Base-by-base conservation (phyloP, 768 basidiomycete genomes). In the Lyophyllum decastes region DNA sequence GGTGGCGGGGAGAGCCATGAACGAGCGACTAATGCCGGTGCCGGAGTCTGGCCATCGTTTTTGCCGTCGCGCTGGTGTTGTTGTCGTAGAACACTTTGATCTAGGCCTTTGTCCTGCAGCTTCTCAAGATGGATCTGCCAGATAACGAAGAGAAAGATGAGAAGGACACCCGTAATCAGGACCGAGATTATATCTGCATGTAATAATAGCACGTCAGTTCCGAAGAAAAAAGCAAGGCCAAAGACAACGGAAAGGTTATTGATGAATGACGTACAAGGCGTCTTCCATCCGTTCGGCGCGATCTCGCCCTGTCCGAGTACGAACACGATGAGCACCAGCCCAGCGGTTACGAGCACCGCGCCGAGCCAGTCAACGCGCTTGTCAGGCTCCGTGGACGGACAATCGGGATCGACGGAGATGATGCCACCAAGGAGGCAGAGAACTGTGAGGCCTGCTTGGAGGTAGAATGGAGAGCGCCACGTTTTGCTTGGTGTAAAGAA, bases 361-460 rank as follows among this genome's bases (percentile, higher is more conserved):
- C 91, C 92, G 16, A 89, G 68, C 88, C 89, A 92, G 62, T 94
- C 91, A 0, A 93, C 76, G 0, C 86, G 75, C 33, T 72, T 68
- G 55, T 81, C 80, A 0, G 45, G 50, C 52, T 78, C 77, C 8
- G 63, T 50, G 0, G 82, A 76, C 14, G 76, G 76, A 26, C 64
- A 49, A 61, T 95, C 93, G 0, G 71, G 34, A 27, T 90, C 87
- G 26, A 95, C 84, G 2, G 79, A 79, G n/a, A 87, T 52, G 2
- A 82, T 66, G 0, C 81, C 90, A 1, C 82, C 75, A 2, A 87
- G 16, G 14, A 81, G 69, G 50, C 83, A 82, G 1, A 86, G 58
- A 2, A 78, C 70, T 0, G 82, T 81, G 11, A 94, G 58, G 0
- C 81, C 91, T 0, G 84, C 74, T 22, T 84, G 72, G 27, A 92